Percentiles rank a stretch among this genome's conserved stretches.
These are phyloP conservation scores for Thielaviopsis musarum DNA, from an alignment of 2,329 filamentous ascomycete genomes.

Conservation along the genomic window DNA sequence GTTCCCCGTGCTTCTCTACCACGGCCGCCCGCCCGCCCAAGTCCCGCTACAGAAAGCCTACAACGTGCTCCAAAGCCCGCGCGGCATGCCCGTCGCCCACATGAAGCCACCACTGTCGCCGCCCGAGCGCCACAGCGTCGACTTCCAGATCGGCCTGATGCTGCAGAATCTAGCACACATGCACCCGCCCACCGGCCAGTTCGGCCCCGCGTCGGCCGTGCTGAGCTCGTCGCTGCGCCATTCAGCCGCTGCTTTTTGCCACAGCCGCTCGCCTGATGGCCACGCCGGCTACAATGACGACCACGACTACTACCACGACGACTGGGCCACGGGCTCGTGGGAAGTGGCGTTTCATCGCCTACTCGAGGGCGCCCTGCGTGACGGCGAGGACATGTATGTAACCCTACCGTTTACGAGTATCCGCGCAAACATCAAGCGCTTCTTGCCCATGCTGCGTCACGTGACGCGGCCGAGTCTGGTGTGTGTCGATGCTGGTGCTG, in stretches of 20 bases:
- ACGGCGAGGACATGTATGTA: slow-evolving; percentile 43
- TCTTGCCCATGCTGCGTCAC: slow-evolving; percentile 32
- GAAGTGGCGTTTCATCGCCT: slow-evolving; percentile 37
- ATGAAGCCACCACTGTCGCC: slow-evolving; percentile 20
- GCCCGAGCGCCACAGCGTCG: slow-evolving; percentile 22
- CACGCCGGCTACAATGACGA: no score
- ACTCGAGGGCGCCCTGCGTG: slow-evolving; percentile 38
- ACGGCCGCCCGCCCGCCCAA: slow-evolving; percentile 5
- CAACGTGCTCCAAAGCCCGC: slow-evolving; percentile 24
- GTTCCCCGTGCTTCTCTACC: slow-evolving; percentile 10
- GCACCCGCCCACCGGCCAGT: slow-evolving; percentile 29
- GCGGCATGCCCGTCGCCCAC: slow-evolving; percentile 23
- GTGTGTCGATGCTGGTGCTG: slow-evolving; percentile 34
- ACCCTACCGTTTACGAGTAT: slow-evolving; percentile 40
- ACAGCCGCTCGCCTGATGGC: neutral
- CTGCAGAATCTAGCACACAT: slow-evolving; percentile 27
- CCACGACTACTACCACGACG: neutral
- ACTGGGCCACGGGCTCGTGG: slow-evolving; percentile 27
- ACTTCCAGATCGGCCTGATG: slow-evolving; percentile 31
- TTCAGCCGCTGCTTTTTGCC: neutral
- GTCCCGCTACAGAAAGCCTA: slow-evolving; percentile 21
- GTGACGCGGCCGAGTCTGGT: slow-evolving; percentile 36
- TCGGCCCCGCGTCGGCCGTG: slow-evolving; percentile 22
- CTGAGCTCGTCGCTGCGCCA: slow-evolving; percentile 11
- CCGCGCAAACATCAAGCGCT: slow-evolving; percentile 32